Percentiles rank a stretch among this genome's conserved stretches.
phyloP scores from a whole-genome alignment of 2,329 filamentous ascomycete genomes.

The Teratosphaeria viscida region DNA sequence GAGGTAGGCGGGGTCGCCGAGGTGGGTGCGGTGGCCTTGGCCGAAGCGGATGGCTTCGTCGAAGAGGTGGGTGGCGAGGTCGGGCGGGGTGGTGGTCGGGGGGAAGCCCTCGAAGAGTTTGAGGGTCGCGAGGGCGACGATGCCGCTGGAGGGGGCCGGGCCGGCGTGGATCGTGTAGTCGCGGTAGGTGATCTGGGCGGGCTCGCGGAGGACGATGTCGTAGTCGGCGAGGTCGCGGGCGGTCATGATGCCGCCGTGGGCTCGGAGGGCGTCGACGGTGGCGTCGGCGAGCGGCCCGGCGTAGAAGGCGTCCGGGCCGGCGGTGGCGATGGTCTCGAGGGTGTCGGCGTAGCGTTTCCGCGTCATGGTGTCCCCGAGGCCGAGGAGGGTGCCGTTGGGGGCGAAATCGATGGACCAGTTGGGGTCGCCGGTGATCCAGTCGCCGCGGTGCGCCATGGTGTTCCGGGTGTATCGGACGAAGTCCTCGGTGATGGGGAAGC shows the following conservation, averaged over 20 bases:
- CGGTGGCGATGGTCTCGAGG: slow-evolving; percentile 62
- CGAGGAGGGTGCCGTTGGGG: slow-evolving; percentile 62
- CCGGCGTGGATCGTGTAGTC: slow-evolving; percentile 60
- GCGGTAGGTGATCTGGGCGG: slow-evolving; percentile 45
- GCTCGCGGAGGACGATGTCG: slow-evolving; percentile 51
- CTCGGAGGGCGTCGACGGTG: slow-evolving; percentile 59
- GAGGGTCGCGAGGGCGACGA: slow-evolving; percentile 62
- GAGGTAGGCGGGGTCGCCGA: slow-evolving; percentile 76
- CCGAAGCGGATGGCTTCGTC: slow-evolving; percentile 84
- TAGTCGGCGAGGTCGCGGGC: slow-evolving; percentile 68
- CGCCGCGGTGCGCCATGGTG: neutral
- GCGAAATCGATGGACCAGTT: slow-evolving; percentile 84
- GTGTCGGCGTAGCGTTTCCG: slow-evolving; percentile 72
- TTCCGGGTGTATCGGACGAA: slow-evolving; percentile 50
- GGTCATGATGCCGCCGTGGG: slow-evolving; percentile 73
- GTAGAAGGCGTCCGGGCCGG: slow-evolving; percentile 52
- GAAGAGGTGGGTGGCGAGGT: slow-evolving; percentile 69
- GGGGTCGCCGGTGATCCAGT: slow-evolving; percentile 44
- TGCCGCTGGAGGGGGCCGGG: slow-evolving; percentile 68
- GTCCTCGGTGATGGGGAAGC: slow-evolving; percentile 65
- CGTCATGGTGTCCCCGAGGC: slow-evolving; percentile 67
- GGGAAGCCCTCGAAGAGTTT: slow-evolving; percentile 73
- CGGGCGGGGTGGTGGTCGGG: slow-evolving; percentile 49
- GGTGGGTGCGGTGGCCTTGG: slow-evolving; percentile 62
- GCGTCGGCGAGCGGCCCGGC: slow-evolving; percentile 48